These are phyloP conservation scores for Solanum rostratum DNA, from an alignment of 257 asterid species.

Conservation along the genomic window DNA sequence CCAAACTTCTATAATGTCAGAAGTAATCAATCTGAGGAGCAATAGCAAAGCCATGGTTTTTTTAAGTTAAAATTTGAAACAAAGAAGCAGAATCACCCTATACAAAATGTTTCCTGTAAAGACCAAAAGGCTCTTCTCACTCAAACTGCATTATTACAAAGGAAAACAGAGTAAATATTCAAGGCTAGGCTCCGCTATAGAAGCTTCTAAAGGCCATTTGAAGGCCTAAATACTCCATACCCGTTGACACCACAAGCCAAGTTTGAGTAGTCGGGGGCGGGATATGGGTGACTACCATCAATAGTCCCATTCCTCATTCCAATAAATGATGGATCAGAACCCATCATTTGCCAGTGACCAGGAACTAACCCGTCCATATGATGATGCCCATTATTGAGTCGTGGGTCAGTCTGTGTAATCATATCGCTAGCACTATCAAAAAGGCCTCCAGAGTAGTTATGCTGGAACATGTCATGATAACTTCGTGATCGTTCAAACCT, in stretches of 20 bases:
- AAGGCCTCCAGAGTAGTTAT: slow-evolving; percentile 24
- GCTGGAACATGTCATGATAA: slow-evolving; percentile 39
- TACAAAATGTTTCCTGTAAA: slow-evolving; percentile 16
- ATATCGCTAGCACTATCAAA: slow-evolving; percentile 42
- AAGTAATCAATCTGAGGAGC: not conserved
- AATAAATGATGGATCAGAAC: slow-evolving; percentile 35
- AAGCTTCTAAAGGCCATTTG: slow-evolving; percentile 46
- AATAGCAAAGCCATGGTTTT: not conserved
- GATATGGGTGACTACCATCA: slow-evolving; percentile 38
- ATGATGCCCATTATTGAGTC: slow-evolving; percentile 48
- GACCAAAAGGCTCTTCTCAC: slow-evolving; percentile 1
- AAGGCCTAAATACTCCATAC: slow-evolving; percentile 61
- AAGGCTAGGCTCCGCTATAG: not conserved
- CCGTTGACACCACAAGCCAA: slow-evolving; percentile 43
- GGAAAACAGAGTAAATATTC: not conserved
- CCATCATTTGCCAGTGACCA: slow-evolving; percentile 61
- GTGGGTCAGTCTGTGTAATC: slow-evolving; percentile 32
- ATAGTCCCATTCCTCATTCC: slow-evolving; percentile 31
- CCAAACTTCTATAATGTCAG: not conserved
- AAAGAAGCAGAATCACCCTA: slow-evolving; percentile 23
- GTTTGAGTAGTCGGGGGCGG: slow-evolving; percentile 45
- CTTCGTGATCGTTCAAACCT: slow-evolving; percentile 53
- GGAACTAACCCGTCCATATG: slow-evolving; percentile 46
- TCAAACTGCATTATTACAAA: slow-evolving; percentile 5
- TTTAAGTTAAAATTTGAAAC: not conserved